phyloP scores from a whole-genome alignment of 768 basidiomycete genomes.

The Neoboletus brunneissimus region DNA sequence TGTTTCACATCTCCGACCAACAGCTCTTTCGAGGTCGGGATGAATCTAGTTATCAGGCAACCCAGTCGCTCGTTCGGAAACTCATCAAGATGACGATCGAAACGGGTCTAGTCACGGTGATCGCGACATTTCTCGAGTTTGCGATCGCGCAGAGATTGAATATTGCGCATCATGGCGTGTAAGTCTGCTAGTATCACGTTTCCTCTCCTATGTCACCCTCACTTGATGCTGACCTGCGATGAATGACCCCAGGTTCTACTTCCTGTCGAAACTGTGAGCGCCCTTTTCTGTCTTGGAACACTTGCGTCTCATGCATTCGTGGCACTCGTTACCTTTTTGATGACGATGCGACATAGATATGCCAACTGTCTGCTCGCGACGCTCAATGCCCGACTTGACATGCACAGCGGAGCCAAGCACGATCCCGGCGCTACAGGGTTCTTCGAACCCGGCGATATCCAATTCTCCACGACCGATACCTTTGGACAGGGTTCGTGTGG shows the following conservation, averaged over 20 bases:
- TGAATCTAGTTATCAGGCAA: background rate
- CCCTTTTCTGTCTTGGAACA: background rate
- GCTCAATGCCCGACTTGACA: background rate
- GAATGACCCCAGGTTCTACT: slow-evolving; percentile 1
- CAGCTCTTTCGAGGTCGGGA: slow-evolving; percentile 2
- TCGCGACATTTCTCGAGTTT: slow-evolving; percentile 13
- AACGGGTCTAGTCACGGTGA: slow-evolving; percentile 9
- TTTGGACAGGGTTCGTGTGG: background rate
- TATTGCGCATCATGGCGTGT: slow-evolving; percentile 10
- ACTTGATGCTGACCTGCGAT: background rate
- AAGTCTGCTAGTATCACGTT: background rate
- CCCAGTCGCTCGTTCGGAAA: slow-evolving; percentile 8
- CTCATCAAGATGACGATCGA: slow-evolving; percentile 14
- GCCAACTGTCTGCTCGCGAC: slow-evolving; percentile 3
- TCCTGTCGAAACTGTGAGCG: slow-evolving; percentile 6
- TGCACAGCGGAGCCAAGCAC: background rate
- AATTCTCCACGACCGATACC: background rate
- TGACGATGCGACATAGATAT: background rate
- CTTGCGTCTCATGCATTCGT: background rate
- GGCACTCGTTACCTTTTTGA: background rate
- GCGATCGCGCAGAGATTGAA: slow-evolving; percentile 1
- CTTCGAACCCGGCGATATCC: background rate
- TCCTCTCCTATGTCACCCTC: too few relatives aligned
- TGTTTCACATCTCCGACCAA: background rate
- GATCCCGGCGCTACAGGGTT: background rate